These are phyloP conservation scores for Flaveria floridana DNA, from an alignment of 140 eudicot genomes.

Conservation along the genomic window DNA sequence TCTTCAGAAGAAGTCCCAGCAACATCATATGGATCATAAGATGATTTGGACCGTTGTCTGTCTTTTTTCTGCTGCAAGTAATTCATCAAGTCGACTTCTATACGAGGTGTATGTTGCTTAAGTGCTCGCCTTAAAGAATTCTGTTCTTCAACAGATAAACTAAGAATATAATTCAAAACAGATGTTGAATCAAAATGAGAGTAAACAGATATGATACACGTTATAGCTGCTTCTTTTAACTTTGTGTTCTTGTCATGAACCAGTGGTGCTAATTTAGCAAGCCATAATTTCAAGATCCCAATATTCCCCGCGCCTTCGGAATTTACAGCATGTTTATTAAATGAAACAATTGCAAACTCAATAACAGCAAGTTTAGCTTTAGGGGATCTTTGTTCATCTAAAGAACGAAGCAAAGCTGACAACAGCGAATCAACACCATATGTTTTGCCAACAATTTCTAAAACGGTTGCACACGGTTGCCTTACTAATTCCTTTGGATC, in stretches of 20 bases:
- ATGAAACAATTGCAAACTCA: slow-evolving; percentile 76
- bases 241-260: slow-evolving; percentile 83
- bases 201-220: slow-evolving; percentile 87
- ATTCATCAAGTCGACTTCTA: slow-evolving; percentile 96
- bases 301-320: slow-evolving; percentile 74
- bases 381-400: slow-evolving; percentile 95
- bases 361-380: slow-evolving; percentile 95
- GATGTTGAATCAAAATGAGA: slow-evolving; percentile 67
- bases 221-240: slow-evolving; percentile 76
- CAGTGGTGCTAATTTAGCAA: slow-evolving; percentile 80
- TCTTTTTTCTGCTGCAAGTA: slow-evolving; percentile 90
- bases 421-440: slow-evolving; percentile 84
- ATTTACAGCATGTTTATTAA: slow-evolving; percentile 69
- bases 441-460: slow-evolving; percentile 83
- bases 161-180: slow-evolving; percentile 76
- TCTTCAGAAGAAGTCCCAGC: slow-evolving; percentile 91
- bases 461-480: slow-evolving; percentile 74
- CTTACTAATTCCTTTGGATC: slow-evolving; percentile 92
- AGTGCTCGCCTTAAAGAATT: slow-evolving; percentile 91
- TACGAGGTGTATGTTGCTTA: slow-evolving; percentile 93
- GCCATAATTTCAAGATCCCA: slow-evolving; percentile 87
- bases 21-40: slow-evolving; percentile 78
- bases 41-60: slow-evolving; percentile 67
- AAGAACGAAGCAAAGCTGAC: slow-evolving; percentile 87
- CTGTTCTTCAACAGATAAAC: slow-evolving; percentile 94